phyloP scores from a whole-genome alignment of 257 asterid species.

The Solanum paucissectum region DNA sequence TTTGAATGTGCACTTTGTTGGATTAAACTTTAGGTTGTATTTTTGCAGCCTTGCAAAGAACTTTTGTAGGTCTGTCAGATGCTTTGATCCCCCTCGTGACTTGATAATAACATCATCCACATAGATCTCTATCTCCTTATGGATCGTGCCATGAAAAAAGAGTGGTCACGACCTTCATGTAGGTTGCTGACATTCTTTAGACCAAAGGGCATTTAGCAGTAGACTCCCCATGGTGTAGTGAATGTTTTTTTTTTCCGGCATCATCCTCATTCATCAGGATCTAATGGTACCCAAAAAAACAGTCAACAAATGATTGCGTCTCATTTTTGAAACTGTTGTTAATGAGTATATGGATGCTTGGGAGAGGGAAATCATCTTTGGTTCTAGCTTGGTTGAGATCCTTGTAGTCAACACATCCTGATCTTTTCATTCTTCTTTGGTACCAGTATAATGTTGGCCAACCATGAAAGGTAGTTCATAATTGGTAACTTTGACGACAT shows the following conservation, averaged over 20 bases:
- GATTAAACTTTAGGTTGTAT: background rate
- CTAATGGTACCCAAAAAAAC: background rate
- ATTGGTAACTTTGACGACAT: background rate
- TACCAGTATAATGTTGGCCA: background rate
- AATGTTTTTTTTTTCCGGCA: background rate
- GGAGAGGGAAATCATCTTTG: background rate
- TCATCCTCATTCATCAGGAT: background rate
- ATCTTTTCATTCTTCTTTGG: background rate
- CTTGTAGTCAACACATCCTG: background rate
- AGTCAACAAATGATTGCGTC: background rate
- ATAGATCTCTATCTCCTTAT: background rate
- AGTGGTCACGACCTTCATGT: background rate
- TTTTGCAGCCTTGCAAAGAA: background rate
- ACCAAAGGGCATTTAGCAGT: background rate
- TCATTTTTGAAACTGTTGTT: background rate
- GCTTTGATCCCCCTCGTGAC: background rate
- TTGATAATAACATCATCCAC: background rate
- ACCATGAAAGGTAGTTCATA: background rate
- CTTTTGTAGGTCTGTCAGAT: background rate
- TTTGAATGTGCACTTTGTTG: background rate
- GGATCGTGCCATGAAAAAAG: background rate
- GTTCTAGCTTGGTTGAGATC: background rate
- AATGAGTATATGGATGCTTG: background rate
- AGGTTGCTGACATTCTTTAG: background rate
- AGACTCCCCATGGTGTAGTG: background rate